A percentile compares a stretch with the other conserved stretches of the same genome.
Evolutionary conservation across 2,329 filamentous ascomycete species (phyloP).

Genomic region (Fusarium tricinctum): DNA sequence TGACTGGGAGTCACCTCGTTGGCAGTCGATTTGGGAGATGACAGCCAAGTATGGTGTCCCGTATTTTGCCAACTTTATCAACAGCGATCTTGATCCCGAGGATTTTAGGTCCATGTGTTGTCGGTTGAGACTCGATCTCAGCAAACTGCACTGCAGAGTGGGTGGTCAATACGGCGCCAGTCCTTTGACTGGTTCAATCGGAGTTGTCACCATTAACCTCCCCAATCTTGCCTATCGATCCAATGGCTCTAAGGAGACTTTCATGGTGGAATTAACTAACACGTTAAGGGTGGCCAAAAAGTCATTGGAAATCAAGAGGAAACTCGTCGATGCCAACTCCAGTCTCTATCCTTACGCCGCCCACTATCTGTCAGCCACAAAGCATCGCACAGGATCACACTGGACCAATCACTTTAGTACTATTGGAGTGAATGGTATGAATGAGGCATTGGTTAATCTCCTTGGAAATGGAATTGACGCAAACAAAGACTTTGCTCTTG

Average conservation of each 20-base stretch:
- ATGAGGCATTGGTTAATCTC: constrained; percentile 31
- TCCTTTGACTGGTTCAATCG: constrained; percentile 41
- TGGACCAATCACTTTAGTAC: constrained; percentile 49
- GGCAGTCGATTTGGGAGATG: constrained; percentile 47
- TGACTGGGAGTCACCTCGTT: constrained; percentile 46
- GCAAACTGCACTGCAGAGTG: constrained; percentile 45
- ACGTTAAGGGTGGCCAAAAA: constrained; percentile 41
- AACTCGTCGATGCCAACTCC: constrained; percentile 33
- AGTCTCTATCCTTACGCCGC: constrained; percentile 42
- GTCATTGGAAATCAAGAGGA: constrained; percentile 45
- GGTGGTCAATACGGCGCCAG: constrained; percentile 45
- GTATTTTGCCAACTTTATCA: constrained; percentile 48
- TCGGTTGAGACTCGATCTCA: constrained; percentile 41
- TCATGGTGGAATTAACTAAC: constrained; percentile 23
- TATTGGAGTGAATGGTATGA: constrained; percentile 45
- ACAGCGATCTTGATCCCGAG: constrained; percentile 45
- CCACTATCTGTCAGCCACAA: constrained; percentile 38
- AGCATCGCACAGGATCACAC: constrained; percentile 43
- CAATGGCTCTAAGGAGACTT: constrained; percentile 10
- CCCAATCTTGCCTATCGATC: constrained; percentile 45
- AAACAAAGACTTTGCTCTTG: constrained; percentile 28
- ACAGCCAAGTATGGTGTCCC: constrained; percentile 47
- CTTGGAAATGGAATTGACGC: constrained; percentile 17
- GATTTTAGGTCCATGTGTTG: constrained; percentile 48
- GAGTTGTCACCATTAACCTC: constrained; percentile 43